Percentiles rank a stretch among this genome's conserved stretches.
Conservation (phyloP, 164 flowering plant genomes). For the Stephania japonica region DNA sequence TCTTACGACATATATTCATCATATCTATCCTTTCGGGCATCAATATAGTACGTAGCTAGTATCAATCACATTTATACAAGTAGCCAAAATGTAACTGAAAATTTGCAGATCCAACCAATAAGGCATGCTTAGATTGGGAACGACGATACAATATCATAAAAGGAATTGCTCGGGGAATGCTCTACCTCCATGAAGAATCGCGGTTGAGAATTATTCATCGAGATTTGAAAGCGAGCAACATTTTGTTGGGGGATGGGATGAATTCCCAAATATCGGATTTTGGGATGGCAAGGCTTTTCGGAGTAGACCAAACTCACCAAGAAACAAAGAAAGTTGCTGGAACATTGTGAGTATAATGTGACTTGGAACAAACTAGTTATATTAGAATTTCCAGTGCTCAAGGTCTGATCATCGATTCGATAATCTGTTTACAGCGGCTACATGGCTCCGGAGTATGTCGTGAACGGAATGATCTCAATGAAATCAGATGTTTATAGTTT, state of each 20-base stretch:
- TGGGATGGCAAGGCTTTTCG: constrained; percentile 36
- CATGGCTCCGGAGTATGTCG: constrained; percentile 25
- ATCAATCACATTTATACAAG: background rate
- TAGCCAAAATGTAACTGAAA: background rate
- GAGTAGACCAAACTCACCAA: constrained; percentile 16
- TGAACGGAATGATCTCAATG: constrained; percentile 25
- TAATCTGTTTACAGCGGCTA: constrained; percentile 21
- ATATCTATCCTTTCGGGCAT: background rate
- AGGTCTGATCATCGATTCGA: background rate
- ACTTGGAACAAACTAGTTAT: background rate
- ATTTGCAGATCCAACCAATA: constrained; percentile 9
- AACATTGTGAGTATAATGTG: background rate
- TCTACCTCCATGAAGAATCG: constrained; percentile 40
- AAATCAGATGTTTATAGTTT: constrained; percentile 30
- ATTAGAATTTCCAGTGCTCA: too few relatives aligned
- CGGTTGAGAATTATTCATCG: constrained; percentile 31
- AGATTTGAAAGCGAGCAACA: constrained; percentile 35
- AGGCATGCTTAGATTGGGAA: constrained; percentile 7
- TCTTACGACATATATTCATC: background rate
- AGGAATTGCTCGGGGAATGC: constrained; percentile 27
- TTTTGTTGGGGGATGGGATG: constrained; percentile 32
- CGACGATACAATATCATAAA: constrained; percentile 10
- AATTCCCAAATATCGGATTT: constrained; percentile 40
- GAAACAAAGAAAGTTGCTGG: constrained; percentile 23
- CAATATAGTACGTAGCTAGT: constrained; percentile 8